Evolutionary conservation across 192 early-diverging fungal species (phyloP).

Genomic region (Rhizoclosmatium sp.): DNA sequence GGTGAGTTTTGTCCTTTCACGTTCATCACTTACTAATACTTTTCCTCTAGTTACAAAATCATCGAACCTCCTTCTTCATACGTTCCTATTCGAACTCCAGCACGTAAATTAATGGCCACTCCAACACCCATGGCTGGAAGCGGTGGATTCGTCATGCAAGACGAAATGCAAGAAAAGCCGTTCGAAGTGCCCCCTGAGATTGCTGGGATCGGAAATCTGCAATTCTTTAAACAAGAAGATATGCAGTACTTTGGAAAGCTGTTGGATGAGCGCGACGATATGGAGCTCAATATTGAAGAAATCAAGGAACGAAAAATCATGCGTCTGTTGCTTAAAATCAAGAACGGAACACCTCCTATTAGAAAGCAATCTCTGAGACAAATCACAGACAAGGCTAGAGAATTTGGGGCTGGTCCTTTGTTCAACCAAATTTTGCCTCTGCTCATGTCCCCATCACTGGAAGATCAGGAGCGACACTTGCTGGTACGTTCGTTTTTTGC

Average conservation of each 20-base stretch:
- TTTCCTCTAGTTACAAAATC: constrained; percentile 72
- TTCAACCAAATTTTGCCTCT: constrained; percentile 97
- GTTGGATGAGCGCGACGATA: constrained; percentile 80
- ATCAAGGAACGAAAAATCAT: constrained; percentile 95
- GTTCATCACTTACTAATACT: not conserved
- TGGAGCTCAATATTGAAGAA: constrained; percentile 82
- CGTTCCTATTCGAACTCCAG: constrained; percentile 93
- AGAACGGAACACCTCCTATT: constrained; percentile 96
- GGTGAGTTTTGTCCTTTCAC: constrained; percentile 44
- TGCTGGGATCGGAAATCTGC: constrained; percentile 82
- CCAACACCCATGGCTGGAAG: constrained; percentile 84
- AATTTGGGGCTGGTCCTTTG: constrained; percentile 91
- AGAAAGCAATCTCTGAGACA: constrained; percentile 93
- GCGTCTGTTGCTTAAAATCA: constrained; percentile 94
- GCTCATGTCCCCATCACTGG: constrained; percentile 95
- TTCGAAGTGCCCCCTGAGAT: constrained; percentile 86
- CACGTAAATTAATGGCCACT: constrained; percentile 92
- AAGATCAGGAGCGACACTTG: constrained; percentile 98
- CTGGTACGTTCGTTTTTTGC: constrained; percentile 61
- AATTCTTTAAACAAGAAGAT: constrained; percentile 96
- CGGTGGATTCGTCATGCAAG: constrained; percentile 86
- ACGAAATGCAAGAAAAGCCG: constrained; percentile 60
- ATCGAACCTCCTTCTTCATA: constrained; percentile 89
- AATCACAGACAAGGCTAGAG: constrained; percentile 94
- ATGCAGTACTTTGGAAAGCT: constrained; percentile 97